A percentile compares a stretch with the other conserved stretches of the same genome.
phyloP scores from a whole-genome alignment of 805 yeast genomes.

The Wilhelminamyces savonicus region DNA sequence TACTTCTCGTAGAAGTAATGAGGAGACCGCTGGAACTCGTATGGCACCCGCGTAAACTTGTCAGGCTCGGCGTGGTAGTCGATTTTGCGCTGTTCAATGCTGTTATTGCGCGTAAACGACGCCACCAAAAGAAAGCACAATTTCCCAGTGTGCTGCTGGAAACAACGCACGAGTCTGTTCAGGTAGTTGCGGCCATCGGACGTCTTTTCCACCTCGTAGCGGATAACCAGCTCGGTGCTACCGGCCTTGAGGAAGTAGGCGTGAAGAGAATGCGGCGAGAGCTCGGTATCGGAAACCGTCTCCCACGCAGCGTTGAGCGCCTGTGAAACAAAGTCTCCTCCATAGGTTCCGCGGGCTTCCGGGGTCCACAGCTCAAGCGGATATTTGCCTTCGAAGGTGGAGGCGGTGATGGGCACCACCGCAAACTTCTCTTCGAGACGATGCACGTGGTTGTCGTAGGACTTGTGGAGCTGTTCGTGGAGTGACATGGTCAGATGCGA shows the following conservation, averaged over 20 bases:
- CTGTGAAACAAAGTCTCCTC: constrained; percentile 23
- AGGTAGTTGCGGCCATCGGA: constrained; percentile 19
- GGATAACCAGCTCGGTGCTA: constrained; percentile 10
- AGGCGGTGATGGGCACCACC: constrained; percentile 5
- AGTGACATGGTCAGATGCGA: too few species aligned
- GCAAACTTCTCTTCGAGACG: constrained; percentile 17
- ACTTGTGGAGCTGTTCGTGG: too few species aligned
- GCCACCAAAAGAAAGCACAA: constrained; percentile 17
- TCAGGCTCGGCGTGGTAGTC: constrained; percentile 7
- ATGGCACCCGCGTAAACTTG: constrained; percentile 11
- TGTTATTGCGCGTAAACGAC: constrained; percentile 17
- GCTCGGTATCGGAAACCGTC: constrained; percentile 14
- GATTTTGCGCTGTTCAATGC: constrained; percentile 4
- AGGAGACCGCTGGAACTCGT: constrained; percentile 15
- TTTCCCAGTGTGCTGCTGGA: constrained; percentile 11
- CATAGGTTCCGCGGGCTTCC: constrained; percentile 21
- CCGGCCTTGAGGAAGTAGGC: constrained; percentile 24
- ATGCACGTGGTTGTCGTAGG: too few species aligned
- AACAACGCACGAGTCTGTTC: constrained; percentile 17
- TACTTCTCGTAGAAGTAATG: constrained; percentile 14
- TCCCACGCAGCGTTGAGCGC: constrained; percentile 23
- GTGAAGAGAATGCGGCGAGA: constrained; percentile 22
- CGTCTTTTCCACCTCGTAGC: constrained; percentile 17
- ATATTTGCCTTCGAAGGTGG: constrained; percentile 15
- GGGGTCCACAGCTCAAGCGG: constrained; percentile 16